These are phyloP conservation scores for Amanita exitialis DNA, from an alignment of 768 basidiomycete species.

Conservation along the genomic window DNA sequence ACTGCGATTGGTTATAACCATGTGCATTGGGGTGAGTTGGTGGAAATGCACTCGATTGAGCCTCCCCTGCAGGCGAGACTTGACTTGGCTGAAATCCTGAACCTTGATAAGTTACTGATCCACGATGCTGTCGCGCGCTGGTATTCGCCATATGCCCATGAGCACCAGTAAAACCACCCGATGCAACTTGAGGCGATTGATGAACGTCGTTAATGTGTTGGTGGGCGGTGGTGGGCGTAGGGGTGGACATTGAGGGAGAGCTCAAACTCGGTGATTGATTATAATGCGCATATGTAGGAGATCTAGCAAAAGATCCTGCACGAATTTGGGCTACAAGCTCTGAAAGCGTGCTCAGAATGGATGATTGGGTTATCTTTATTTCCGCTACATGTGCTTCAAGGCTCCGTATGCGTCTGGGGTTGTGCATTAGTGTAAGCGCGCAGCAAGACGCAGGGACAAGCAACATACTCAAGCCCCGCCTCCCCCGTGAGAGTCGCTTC, in stretches of 20 bases:
- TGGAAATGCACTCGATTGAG: constrained; percentile 31
- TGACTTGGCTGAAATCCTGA: constrained; percentile 24
- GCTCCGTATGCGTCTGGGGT: constrained; percentile 74
- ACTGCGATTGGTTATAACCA: constrained; percentile 19
- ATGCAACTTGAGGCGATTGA: constrained; percentile 26
- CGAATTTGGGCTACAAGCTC: constrained; percentile 78
- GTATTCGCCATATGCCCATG: constrained; percentile 12
- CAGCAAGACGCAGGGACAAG: constrained; percentile 4
- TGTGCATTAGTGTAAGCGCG: constrained; percentile 11
- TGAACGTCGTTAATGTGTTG: constrained; percentile 29
- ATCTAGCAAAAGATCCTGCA: constrained; percentile 40
- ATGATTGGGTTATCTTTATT: constrained; percentile 59
- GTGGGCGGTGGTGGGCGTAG: constrained; percentile 36
- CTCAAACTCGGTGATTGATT: constrained; percentile 61
- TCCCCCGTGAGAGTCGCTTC: constrained; percentile 84
- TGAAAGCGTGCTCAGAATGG: constrained; percentile 70
- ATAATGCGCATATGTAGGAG: constrained; percentile 51
- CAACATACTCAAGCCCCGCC: constrained; percentile 76
- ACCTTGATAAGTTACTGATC: constrained; percentile 16
- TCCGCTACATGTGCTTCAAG: constrained; percentile 83
- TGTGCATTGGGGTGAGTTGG: constrained; percentile 30
- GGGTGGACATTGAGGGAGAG: constrained; percentile 45
- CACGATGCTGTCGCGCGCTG: constrained; percentile 12
- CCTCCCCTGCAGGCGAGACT: constrained; percentile 24
- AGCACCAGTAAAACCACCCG: constrained; percentile 19